phyloP scores from a whole-genome alignment of 768 basidiomycete genomes.

The Astraeus odoratus region DNA sequence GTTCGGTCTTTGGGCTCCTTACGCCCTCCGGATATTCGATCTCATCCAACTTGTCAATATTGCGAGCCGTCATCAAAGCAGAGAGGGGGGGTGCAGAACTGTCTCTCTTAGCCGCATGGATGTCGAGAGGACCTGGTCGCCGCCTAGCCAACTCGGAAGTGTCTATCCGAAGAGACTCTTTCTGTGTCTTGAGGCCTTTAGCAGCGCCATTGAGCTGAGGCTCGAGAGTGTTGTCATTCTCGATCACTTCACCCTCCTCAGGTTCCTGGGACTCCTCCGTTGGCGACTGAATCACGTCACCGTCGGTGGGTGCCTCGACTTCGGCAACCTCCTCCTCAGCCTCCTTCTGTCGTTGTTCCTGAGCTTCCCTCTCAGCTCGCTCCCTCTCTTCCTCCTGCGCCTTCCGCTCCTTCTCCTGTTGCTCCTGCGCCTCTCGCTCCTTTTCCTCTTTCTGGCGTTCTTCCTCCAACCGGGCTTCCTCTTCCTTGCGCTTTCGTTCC shows the following conservation, averaged over 20 bases:
- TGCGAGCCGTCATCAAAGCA: conserved; percentile 72
- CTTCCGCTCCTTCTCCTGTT: conserved; percentile 37
- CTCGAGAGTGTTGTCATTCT: conserved; percentile 25
- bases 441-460: conserved; percentile 25
- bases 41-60: conserved; percentile 74
- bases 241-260: conserved; percentile 32
- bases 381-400: conserved; percentile 29
- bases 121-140: conserved; percentile 70
- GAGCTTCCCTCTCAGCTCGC: conserved; percentile 22
- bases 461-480: conserved; percentile 23
- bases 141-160: conserved; percentile 40
- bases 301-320: conserved; percentile 24
- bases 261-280: conserved; percentile 41
- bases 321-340: conserved; percentile 21
- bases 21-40: conserved; percentile 81
- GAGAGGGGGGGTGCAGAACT: conserved; percentile 33
- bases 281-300: conserved; percentile 27
- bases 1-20: conserved; percentile 73
- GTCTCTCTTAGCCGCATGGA: conserved; percentile 44
- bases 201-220: conserved; percentile 29
- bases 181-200: conserved; percentile 32
- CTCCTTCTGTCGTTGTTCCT: conserved; percentile 29
- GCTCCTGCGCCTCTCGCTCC: no score
- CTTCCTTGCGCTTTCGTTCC: conserved; percentile 27
- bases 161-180: conserved; percentile 60